Conservation (phyloP, 495 filamentous ascomycete genomes). For the Aspergillus baeticus region DNA sequence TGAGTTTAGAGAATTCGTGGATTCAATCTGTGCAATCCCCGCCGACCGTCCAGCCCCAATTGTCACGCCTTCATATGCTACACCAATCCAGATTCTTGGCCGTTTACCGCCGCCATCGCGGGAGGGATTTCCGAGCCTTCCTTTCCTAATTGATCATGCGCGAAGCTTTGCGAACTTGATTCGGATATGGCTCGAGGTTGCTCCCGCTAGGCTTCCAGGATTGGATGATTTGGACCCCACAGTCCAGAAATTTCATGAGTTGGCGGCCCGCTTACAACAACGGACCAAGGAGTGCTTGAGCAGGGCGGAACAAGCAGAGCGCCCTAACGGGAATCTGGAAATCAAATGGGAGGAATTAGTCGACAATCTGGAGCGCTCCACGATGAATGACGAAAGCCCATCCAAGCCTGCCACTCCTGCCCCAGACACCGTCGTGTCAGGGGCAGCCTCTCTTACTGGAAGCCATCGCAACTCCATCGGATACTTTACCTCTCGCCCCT, state of each 20-base stretch:
- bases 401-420: slow-evolving; percentile 40
- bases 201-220: slow-evolving; percentile 34
- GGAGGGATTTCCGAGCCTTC: slow-evolving; percentile 92
- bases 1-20: slow-evolving; percentile 84
- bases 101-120: slow-evolving; percentile 77
- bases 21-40: slow-evolving; percentile 80
- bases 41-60: slow-evolving; percentile 60
- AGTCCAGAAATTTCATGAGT: slow-evolving; percentile 64
- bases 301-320: slow-evolving; percentile 70
- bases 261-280: slow-evolving; percentile 68
- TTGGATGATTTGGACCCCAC: slow-evolving; percentile 39
- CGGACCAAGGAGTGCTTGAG: slow-evolving; percentile 71
- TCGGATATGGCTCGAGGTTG: slow-evolving; percentile 77
- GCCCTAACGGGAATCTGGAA: slow-evolving; percentile 56
- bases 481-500: slow-evolving; percentile 40
- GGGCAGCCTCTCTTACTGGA: slow-evolving; percentile 31
- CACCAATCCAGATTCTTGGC: slow-evolving; percentile 85
- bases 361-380: slow-evolving; percentile 61
- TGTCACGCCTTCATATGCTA: slow-evolving; percentile 85
- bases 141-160: slow-evolving; percentile 89
- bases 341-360: slow-evolving; percentile 72
- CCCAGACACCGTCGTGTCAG: slow-evolving; percentile 38
- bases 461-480: slow-evolving; percentile 46
- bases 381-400: slow-evolving; percentile 41
- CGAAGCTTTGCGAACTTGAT: slow-evolving; percentile 87